phyloP scores from a whole-genome alignment of 2,329 filamentous ascomycete genomes.

The Ophiosphaerella herpotricha region DNA sequence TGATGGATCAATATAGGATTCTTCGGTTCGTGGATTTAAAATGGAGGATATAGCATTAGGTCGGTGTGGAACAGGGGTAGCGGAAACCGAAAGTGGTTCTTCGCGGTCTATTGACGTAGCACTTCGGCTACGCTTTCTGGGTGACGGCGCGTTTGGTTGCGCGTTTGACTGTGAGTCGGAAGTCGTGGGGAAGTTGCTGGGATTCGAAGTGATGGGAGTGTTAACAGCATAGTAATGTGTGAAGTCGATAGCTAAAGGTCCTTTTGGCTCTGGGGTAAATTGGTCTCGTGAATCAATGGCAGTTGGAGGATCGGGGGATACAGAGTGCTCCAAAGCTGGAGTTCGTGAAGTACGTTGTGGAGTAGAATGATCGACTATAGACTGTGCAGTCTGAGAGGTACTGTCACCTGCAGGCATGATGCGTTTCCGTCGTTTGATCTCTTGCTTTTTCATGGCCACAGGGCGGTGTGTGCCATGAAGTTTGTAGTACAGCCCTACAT shows the following conservation, averaged over 20 bases:
- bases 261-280: slow-evolving; percentile 33
- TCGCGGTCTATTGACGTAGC: slow-evolving; percentile 35
- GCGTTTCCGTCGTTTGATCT: slow-evolving; percentile 94
- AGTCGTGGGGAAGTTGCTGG: slow-evolving; percentile 9
- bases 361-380: slow-evolving; percentile 37
- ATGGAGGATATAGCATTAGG: slow-evolving; percentile 42
- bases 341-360: slow-evolving; percentile 33
- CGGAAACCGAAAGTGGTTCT: slow-evolving; percentile 21
- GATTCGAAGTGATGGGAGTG: slow-evolving; percentile 19
- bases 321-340: slow-evolving; percentile 38
- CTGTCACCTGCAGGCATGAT: slow-evolving; percentile 77
- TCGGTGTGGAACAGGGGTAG: slow-evolving; percentile 34
- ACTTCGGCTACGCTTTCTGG: slow-evolving; percentile 45
- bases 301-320: slow-evolving; percentile 40
- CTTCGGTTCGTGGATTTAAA: slow-evolving; percentile 34
- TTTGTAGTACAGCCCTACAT: slow-evolving; percentile 87
- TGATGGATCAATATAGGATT: slow-evolving; percentile 40
- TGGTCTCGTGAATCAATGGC: slow-evolving; percentile 36
- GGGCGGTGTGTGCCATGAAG: slow-evolving; percentile 91
- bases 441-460: slow-evolving; percentile 97
- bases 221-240: slow-evolving; percentile 38
- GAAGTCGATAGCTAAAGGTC: slow-evolving; percentile 44
- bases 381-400: slow-evolving; percentile 32
- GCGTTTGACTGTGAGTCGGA: slow-evolving; percentile 4
- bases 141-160: slow-evolving; percentile 28